Base-by-base conservation (phyloP, 208 protist species). In the Crithidia bombi region DNA sequence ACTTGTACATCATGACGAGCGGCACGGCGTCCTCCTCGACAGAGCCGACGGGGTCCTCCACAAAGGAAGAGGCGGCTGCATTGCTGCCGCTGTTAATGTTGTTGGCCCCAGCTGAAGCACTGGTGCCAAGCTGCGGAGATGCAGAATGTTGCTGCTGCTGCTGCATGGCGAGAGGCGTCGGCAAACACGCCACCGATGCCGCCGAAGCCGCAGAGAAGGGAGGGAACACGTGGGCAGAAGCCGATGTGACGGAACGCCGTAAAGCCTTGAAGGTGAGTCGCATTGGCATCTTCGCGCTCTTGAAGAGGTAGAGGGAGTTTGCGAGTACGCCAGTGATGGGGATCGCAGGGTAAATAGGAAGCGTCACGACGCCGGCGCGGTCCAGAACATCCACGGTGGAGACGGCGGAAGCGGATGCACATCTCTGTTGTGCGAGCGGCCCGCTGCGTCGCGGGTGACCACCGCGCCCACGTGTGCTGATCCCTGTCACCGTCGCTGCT, bases 1-100 rank as follows among this genome's bases (percentile, higher is more conserved):
- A 82, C 75, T 99, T 99, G 80, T 94, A 98, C 68, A 98, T 98
- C 54, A 75, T 41, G 14, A 62, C 43, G 26, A 98, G 33, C 9
- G 75, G 39, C 55, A 68, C 58, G 6, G 65, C 36, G 28, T 76
- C 51, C 28, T 66, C 50, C 44, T 51, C 68, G 30, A 15, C 58
- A 0, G 39, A 30, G 23, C 25, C 68, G 21, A 73, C 47, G 19
- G 61, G 61, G 67, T 61, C 58, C 3, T 46, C 38, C 21, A 38
- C 28, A 23, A 68, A 58, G 49, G 26, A 26, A 30, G 35, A 33
- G 10, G 55, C 47, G 49, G 26, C 50, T 15, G 5, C 39, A 41
- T 39, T 49, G 33, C 5, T 41, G 43, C 21, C 47, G 35, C 15
- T 26, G 23, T 23, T 49, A 23, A 10, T 17, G n/a, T 17, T 47